These are phyloP conservation scores for Silene vulgaris DNA, from an alignment of 179 eudicot species.

Conservation along the genomic window DNA sequence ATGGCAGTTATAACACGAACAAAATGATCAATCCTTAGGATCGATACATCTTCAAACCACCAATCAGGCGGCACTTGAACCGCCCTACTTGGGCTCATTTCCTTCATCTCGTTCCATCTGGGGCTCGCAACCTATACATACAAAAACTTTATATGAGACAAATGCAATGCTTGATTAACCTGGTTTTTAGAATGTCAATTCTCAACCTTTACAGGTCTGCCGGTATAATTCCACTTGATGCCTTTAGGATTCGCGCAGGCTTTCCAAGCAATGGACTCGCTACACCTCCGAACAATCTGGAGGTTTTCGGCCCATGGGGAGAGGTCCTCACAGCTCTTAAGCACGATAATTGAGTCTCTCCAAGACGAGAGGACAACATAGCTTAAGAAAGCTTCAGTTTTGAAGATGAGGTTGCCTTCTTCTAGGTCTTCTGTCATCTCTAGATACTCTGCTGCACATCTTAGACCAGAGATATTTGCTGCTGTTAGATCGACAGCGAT, in stretches of 20 bases:
- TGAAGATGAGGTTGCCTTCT: conserved; percentile 89
- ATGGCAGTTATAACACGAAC: conserved; percentile 79
- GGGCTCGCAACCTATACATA: conserved; percentile 42
- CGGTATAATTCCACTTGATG: conserved; percentile 77
- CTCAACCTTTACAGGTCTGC: conserved; percentile 36
- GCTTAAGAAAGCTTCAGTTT: conserved; percentile 83
- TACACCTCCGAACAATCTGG: conserved; percentile 83
- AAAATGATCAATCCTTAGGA: conserved; percentile 79
- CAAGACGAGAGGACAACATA: conserved; percentile 85
- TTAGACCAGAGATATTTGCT: conserved; percentile 63
- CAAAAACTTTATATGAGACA: neutral
- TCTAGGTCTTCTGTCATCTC: conserved; percentile 95
- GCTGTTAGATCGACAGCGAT: conserved; percentile 71
- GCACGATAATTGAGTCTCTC: conserved; percentile 79
- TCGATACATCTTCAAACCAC: conserved; percentile 95
- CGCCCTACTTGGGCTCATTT: conserved; percentile 55
- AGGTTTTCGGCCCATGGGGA: conserved; percentile 97
- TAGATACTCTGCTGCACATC: conserved; percentile 83
- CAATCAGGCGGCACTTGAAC: conserved; percentile 65
- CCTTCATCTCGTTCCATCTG: conserved; percentile 52
- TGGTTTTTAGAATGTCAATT: no score
- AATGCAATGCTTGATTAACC: no score
- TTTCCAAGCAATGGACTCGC: conserved; percentile 95
- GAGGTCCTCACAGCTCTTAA: conserved; percentile 73
- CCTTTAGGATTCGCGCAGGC: conserved; percentile 93